Percentiles rank a stretch among this genome's conserved stretches.
These are phyloP conservation scores for Corylus avellana DNA, from an alignment of 306 rosid genomes.

Conservation along the genomic window DNA sequence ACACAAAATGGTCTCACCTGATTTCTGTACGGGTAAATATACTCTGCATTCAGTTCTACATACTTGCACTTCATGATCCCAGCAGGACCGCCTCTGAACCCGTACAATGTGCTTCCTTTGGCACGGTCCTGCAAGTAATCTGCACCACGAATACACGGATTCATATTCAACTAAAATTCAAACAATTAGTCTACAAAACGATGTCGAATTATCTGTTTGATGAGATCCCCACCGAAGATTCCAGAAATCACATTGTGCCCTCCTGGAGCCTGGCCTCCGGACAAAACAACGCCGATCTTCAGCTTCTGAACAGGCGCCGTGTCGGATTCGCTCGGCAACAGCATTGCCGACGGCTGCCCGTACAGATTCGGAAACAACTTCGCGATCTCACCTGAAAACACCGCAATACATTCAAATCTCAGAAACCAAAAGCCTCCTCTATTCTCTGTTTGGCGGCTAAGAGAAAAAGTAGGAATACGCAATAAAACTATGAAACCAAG, in stretches of 20 bases:
- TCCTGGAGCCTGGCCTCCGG: conserved; percentile 99
- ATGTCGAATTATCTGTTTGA: neutral
- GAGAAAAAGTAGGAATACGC: neutral
- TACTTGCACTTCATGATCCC: conserved; percentile 95
- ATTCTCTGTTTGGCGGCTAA: neutral
- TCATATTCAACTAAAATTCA: neutral
- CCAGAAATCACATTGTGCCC: conserved; percentile 98
- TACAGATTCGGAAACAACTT: conserved; percentile 83
- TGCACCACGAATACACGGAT: conserved; percentile 21
- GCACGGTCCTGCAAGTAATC: conserved; percentile 89
- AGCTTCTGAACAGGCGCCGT: conserved; percentile 40
- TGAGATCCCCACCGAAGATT: conserved; percentile 61
- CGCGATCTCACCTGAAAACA: conserved; percentile 75
- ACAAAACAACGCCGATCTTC: conserved; percentile 94
- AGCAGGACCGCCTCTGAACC: conserved; percentile 96
- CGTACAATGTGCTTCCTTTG: conserved; percentile 81
- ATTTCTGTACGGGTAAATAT: conserved; percentile 88
- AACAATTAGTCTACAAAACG: neutral
- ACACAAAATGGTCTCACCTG: conserved; percentile 50
- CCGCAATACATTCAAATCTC: conserved; percentile 8
- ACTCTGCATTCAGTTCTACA: conserved; percentile 68
- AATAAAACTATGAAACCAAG: neutral
- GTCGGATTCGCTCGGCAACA: conserved; percentile 49
- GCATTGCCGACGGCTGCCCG: conserved; percentile 80
- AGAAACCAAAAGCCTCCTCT: neutral